phyloP scores from a whole-genome alignment of 371 early-diverging fungal genomes.

The Apophysomyces trapeziformis region DNA sequence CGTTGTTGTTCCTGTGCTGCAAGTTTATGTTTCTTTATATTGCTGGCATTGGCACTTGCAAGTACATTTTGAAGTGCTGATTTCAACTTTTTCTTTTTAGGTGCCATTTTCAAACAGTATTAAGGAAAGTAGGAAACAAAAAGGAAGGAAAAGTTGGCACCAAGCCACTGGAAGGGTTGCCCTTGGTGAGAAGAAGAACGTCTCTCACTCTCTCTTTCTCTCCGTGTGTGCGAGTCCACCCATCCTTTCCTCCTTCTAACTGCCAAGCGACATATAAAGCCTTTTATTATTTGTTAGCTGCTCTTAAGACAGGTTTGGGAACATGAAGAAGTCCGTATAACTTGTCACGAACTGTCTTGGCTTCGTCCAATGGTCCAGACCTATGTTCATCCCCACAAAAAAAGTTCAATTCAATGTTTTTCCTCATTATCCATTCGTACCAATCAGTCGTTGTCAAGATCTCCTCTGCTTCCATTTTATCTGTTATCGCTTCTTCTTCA shows the following conservation, averaged over 20 bases:
- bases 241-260: no score
- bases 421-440: constrained; percentile 20
- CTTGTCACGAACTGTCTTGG: constrained; percentile 38
- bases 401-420: no score
- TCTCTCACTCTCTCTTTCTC: no score
- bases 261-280: no score
- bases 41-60: not conserved
- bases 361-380: constrained; percentile 29
- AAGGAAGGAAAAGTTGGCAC: not conserved
- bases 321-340: constrained; percentile 41
- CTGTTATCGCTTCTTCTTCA: constrained; percentile 35
- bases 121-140: not conserved
- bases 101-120: not conserved
- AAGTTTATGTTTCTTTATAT: constrained; percentile 2
- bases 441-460: constrained; percentile 53
- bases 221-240: no score
- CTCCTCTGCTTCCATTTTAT: constrained; percentile 44
- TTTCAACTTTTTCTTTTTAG: constrained; percentile 23
- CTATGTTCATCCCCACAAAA: constrained; percentile 14
- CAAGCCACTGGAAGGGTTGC: not conserved
- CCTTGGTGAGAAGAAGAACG: no score
- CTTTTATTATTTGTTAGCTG: not conserved
- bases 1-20: constrained; percentile 3
- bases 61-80: constrained; percentile 17
- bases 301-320: constrained; percentile 38